Percentiles rank a stretch among this genome's conserved stretches.
phyloP scores from a whole-genome alignment of 139 green algal genomes.

The Chlorella vulgaris region DNA sequence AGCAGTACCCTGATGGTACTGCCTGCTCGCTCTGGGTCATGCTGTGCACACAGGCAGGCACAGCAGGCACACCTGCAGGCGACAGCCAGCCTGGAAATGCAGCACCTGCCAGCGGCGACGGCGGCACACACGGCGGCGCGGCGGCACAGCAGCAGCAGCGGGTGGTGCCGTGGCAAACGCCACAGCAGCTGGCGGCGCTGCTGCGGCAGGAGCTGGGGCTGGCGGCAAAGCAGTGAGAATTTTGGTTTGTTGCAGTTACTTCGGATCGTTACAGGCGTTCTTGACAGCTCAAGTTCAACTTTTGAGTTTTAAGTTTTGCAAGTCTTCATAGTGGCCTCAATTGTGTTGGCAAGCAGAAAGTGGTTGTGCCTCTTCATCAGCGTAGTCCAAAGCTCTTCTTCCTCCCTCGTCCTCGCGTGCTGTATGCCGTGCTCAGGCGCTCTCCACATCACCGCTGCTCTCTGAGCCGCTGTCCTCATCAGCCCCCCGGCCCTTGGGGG shows the following conservation, averaged over 20 bases:
- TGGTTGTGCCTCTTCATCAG: too few relatives aligned
- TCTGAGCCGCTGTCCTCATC: neutral
- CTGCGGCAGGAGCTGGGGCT: neutral
- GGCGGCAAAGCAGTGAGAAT: neutral
- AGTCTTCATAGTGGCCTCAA: too few relatives aligned
- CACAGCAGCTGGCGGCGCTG: conserved; percentile 10
- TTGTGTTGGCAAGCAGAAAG: too few relatives aligned
- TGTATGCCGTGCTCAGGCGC: too few relatives aligned
- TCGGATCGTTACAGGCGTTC: too few relatives aligned
- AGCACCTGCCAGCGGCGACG: neutral
- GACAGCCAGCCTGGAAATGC: too few relatives aligned
- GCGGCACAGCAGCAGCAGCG: neutral
- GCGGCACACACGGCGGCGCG: neutral
- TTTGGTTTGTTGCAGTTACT: too few relatives aligned
- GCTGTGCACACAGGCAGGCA: neutral
- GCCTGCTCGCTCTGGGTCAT: conserved; percentile 32
- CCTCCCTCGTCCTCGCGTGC: too few relatives aligned
- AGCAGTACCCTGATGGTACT: conserved; percentile 39
- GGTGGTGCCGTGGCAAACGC: conserved; percentile 8
- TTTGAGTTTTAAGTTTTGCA: too few relatives aligned
- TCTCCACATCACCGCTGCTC: neutral
- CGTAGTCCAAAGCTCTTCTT: too few relatives aligned
- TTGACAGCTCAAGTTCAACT: too few relatives aligned
- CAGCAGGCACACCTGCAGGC: neutral
- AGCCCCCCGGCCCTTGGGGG: neutral